Conservation (phyloP, 1,284 basidiomycete genomes). For the Cryptococcus wingfieldii region DNA sequence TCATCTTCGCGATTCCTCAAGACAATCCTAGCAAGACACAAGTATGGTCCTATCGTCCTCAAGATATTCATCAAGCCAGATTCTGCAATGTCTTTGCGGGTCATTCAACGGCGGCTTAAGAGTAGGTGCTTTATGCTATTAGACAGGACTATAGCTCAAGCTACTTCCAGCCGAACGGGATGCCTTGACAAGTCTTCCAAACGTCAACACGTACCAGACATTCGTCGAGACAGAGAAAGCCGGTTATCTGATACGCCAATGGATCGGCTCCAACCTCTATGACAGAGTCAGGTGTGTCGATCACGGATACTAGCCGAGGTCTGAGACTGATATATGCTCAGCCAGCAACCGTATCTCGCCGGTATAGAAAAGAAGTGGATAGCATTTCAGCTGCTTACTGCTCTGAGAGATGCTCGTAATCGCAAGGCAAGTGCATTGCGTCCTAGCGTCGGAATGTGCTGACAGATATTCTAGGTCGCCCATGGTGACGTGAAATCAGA, state of each 20-base stretch:
- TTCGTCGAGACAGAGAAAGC: conserved; percentile 95
- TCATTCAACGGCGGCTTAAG: conserved; percentile 66
- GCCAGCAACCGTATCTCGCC: conserved; percentile 91
- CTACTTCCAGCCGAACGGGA: conserved; percentile 68
- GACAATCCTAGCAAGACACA: conserved; percentile 74
- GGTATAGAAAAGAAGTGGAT: conserved; percentile 97
- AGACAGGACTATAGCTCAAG: background rate
- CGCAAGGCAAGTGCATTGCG: conserved; percentile 52
- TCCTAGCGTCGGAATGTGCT: background rate
- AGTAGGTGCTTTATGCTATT: conserved; percentile 48
- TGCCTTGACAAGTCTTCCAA: conserved; percentile 73
- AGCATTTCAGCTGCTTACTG: conserved; percentile 84
- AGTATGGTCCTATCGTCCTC: conserved; percentile 65
- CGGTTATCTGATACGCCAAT: conserved; percentile 91
- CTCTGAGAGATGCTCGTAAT: conserved; percentile 74
- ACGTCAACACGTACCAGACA: conserved; percentile 83
- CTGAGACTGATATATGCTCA: conserved; percentile 60
- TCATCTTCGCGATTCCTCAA: conserved; percentile 86
- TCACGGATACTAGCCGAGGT: background rate
- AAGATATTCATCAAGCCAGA: conserved; percentile 82
- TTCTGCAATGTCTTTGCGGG: conserved; percentile 62
- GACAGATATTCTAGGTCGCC: conserved; percentile 57
- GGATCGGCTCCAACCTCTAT: conserved; percentile 90
- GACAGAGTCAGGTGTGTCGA: conserved; percentile 85
- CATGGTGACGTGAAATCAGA: conserved; percentile 99